These are phyloP conservation scores for Neurospora sp. DNA, from an alignment of 495 filamentous ascomycete genomes.

Conservation along the genomic window DNA sequence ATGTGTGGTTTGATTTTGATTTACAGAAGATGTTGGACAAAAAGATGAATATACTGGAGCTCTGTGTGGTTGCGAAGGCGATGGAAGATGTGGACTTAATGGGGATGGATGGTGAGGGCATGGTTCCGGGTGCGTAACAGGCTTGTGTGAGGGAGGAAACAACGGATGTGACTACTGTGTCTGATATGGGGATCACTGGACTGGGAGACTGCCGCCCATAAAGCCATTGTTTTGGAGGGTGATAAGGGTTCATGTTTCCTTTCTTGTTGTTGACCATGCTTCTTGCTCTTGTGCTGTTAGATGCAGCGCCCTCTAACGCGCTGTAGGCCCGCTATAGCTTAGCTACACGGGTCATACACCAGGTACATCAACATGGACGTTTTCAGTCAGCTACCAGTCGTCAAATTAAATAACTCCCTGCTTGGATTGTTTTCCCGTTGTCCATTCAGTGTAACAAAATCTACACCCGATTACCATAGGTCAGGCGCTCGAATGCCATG, in stretches of 20 bases:
- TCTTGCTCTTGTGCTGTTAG: background rate
- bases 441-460: too few relatives aligned
- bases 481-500: background rate
- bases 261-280: background rate
- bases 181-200: background rate
- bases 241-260: background rate
- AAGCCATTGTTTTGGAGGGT: background rate
- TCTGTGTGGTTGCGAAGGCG: background rate
- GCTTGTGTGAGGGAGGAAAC: background rate
- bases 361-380: background rate
- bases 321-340: background rate
- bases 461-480: background rate
- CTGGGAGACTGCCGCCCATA: too few relatives aligned
- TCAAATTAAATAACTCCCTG: background rate
- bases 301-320: background rate
- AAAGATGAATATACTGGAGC: background rate
- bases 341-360: background rate
- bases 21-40: constrained; percentile 22
- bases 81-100: background rate
- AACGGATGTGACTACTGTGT: background rate
- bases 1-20: constrained; percentile 30
- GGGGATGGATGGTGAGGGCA: too few relatives aligned
- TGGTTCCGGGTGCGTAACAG: too few relatives aligned
- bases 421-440: background rate
- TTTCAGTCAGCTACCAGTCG: background rate